phyloP scores from a whole-genome alignment of 2,329 filamentous ascomycete genomes.

The Pyricularia pennisetigena region DNA sequence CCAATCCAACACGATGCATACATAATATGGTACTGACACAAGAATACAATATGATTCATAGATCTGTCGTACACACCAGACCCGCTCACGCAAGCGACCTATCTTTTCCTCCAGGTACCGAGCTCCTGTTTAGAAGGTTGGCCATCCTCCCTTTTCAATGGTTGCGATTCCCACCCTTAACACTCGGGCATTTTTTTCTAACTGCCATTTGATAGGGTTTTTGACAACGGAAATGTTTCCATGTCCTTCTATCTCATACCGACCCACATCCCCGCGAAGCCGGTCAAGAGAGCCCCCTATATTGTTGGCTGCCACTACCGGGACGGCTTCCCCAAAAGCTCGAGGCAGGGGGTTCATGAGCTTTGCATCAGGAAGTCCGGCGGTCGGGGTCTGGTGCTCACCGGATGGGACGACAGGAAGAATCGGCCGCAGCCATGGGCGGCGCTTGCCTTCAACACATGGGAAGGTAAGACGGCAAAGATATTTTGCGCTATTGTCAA shows the following conservation, averaged over 20 bases:
- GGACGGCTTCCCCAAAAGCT: slow-evolving; percentile 31
- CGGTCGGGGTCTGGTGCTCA: slow-evolving; percentile 37
- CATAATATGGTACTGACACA: not conserved
- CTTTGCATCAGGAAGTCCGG: slow-evolving; percentile 38
- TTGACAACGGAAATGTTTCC: slow-evolving; percentile 45
- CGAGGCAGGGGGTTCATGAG: slow-evolving; percentile 42
- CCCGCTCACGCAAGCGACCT: not conserved
- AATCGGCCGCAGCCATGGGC: slow-evolving; percentile 41
- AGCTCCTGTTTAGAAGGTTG: not conserved
- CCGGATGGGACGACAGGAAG: slow-evolving; percentile 37
- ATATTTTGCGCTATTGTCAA: not conserved
- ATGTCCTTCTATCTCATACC: slow-evolving; percentile 37
- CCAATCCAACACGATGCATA: not conserved
- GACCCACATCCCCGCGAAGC: slow-evolving; percentile 14
- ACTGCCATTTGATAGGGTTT: slow-evolving; percentile 43
- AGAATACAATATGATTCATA: not conserved
- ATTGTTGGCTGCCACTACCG: slow-evolving; percentile 35
- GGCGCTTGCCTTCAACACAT: slow-evolving; percentile 44
- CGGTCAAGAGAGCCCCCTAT: slow-evolving; percentile 30
- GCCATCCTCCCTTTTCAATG: slow-evolving; percentile 19
- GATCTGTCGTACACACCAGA: not conserved
- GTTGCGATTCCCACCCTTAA: slow-evolving; percentile 29
- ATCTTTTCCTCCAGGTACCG: not conserved
- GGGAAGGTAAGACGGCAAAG: slow-evolving; percentile 39
- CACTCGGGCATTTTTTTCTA: slow-evolving; percentile 30